Conservation (phyloP, 306 rosid genomes). For the Vigna trinervia region DNA sequence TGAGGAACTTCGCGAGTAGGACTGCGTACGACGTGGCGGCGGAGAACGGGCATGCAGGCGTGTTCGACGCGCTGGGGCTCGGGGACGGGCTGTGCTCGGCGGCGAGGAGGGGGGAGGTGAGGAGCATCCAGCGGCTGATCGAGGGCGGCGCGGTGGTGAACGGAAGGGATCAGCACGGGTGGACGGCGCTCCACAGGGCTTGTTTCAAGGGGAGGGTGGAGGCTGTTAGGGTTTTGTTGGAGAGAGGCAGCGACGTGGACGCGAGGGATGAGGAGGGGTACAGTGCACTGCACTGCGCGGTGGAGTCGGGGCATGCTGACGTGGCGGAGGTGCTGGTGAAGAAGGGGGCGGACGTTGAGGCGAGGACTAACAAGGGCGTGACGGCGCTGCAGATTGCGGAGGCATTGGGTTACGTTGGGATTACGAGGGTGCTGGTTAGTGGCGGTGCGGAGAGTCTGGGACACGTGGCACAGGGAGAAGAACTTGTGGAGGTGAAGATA, state of each 20-base stretch:
- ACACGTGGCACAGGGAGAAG: background rate
- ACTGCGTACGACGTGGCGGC: slow-evolving; percentile 67
- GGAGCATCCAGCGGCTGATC: slow-evolving; percentile 50
- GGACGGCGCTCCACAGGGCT: slow-evolving; percentile 86
- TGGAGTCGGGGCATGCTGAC: slow-evolving; percentile 65
- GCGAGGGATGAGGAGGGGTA: slow-evolving; percentile 77
- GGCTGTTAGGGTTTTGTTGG: slow-evolving; percentile 53
- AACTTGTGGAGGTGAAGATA: background rate
- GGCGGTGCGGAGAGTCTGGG: slow-evolving; percentile 49
- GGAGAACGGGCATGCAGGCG: slow-evolving; percentile 59
- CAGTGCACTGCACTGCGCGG: slow-evolving; percentile 77
- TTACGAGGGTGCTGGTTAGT: slow-evolving; percentile 57
- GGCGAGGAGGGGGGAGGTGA: slow-evolving; percentile 77
- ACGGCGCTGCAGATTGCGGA: slow-evolving; percentile 70
- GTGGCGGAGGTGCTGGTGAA: slow-evolving; percentile 68
- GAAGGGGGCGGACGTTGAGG: slow-evolving; percentile 72
- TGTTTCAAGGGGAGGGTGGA: slow-evolving; percentile 70
- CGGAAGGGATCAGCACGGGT: slow-evolving; percentile 72
- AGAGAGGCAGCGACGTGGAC: slow-evolving; percentile 61
- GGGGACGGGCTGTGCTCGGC: slow-evolving; percentile 72
- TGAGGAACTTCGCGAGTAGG: slow-evolving; percentile 53
- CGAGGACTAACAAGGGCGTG: slow-evolving; percentile 67
- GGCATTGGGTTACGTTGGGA: slow-evolving; percentile 60
- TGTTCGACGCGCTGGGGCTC: slow-evolving; percentile 64
- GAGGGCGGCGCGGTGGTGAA: slow-evolving; percentile 66